A percentile compares a stretch with the other conserved stretches of the same genome.
These are phyloP conservation scores for Penicillium sp. DNA, from an alignment of 2,329 filamentous ascomycete species.

Conservation along the genomic window DNA sequence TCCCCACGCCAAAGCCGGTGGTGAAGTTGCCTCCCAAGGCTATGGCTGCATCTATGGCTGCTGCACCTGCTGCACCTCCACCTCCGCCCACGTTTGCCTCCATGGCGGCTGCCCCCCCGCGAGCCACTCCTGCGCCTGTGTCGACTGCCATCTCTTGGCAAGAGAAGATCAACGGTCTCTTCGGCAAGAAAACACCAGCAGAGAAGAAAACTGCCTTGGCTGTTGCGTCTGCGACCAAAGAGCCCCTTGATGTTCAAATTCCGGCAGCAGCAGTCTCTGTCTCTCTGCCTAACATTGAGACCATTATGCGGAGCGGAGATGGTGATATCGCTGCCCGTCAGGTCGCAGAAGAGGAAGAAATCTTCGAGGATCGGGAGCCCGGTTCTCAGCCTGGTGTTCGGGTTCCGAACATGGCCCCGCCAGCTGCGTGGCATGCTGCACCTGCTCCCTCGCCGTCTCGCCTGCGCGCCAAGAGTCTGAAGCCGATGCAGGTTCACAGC, in stretches of 20 bases:
- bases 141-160: conserved; percentile 64
- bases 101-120: conserved; percentile 40
- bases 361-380: conserved; percentile 78
- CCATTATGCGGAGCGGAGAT: conserved; percentile 39
- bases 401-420: conserved; percentile 62
- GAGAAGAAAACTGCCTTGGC: conserved; percentile 56
- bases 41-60: conserved; percentile 23
- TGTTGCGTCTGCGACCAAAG: conserved; percentile 66
- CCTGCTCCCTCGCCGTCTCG: conserved; percentile 35
- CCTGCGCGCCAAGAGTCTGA: conserved; percentile 48
- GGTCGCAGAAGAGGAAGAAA: conserved; percentile 74
- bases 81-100: conserved; percentile 49
- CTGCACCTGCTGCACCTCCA: conserved; percentile 33
- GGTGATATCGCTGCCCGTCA: conserved; percentile 59
- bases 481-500: conserved; percentile 54
- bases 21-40: conserved; percentile 73
- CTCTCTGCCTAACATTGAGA: conserved; percentile 57
- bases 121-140: conserved; percentile 40
- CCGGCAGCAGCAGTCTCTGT: conserved; percentile 62
- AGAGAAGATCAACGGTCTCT: conserved; percentile 74
- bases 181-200: conserved; percentile 57
- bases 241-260: conserved; percentile 58
- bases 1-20: conserved; percentile 63
- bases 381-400: conserved; percentile 70
- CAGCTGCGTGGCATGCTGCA: conserved; percentile 62